Conservation (phyloP, 208 protist genomes). For the Leishmania major region DNA sequence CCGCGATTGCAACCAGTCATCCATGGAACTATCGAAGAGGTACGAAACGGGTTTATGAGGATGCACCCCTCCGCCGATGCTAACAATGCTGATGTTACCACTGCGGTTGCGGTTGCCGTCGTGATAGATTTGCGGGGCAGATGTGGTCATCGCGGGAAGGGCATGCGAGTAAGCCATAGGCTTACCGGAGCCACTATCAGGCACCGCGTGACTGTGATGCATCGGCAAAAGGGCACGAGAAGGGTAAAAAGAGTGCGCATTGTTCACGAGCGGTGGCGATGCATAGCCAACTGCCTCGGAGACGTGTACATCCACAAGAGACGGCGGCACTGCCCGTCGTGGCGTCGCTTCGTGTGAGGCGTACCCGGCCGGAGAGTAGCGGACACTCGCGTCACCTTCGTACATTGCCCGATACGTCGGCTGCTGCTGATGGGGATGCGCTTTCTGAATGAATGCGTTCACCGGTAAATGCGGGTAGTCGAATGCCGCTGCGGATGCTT, state of each 20-base stretch:
- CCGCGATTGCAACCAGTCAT: constrained; percentile 18
- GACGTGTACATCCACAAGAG: constrained; percentile 22
- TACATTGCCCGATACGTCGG: not conserved
- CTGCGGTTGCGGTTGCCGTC: not conserved
- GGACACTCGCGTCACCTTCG: not conserved
- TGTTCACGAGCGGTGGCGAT: not conserved
- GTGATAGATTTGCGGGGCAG: not conserved
- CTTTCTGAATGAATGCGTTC: not conserved
- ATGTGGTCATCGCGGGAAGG: not conserved
- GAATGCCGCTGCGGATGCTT: not conserved
- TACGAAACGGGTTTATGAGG: constrained; percentile 34
- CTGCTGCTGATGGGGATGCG: not conserved
- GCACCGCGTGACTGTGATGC: not conserved
- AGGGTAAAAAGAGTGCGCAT: not conserved
- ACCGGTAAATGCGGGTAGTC: not conserved
- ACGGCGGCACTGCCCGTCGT: not conserved
- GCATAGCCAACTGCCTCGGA: constrained; percentile 11
- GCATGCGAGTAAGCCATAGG: not conserved
- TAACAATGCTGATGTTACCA: not conserved
- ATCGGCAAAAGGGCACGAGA: not conserved
- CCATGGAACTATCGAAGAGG: constrained; percentile 32
- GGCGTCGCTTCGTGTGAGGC: not conserved
- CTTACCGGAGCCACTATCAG: not conserved
- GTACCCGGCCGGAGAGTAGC: constrained; percentile 3
- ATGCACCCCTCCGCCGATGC: constrained; percentile 9